Conservation (phyloP, 257 asterid species). For the Jaltomata sinuosa region DNA sequence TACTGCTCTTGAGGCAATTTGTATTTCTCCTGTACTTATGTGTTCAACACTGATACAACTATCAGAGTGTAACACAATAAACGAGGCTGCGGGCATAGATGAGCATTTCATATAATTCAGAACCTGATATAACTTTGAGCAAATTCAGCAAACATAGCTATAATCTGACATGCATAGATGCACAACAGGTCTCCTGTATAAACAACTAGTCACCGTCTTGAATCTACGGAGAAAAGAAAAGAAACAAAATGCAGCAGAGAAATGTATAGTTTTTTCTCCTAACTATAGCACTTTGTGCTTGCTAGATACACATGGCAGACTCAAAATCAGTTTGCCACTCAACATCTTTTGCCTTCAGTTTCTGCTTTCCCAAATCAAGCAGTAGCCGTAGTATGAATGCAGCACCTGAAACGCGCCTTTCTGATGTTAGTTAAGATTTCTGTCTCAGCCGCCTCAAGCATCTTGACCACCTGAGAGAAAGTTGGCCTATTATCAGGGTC, state of each 20-base stretch:
- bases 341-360: slow-evolving; percentile 4
- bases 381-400: slow-evolving; percentile 69
- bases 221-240: slow-evolving; percentile 20
- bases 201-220: slow-evolving; percentile 32
- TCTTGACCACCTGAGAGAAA: slow-evolving; percentile 62
- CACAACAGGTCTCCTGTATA: slow-evolving; percentile 36
- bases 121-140: neutral
- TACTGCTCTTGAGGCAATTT: neutral
- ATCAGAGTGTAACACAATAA: neutral
- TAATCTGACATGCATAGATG: slow-evolving; percentile 20
- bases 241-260: slow-evolving; percentile 24
- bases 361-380: slow-evolving; percentile 30
- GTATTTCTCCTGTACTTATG: neutral
- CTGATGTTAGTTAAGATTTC: slow-evolving; percentile 79
- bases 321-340: slow-evolving; percentile 13
- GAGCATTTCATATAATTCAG: neutral
- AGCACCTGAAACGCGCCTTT: slow-evolving; percentile 97
- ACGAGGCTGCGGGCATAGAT: neutral
- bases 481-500: slow-evolving; percentile 84
- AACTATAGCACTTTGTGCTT: slow-evolving; percentile 23
- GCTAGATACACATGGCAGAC: slow-evolving; percentile 38
- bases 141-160: neutral
- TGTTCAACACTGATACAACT: neutral
- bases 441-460: slow-evolving; percentile 86
- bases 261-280: slow-evolving; percentile 28